Percentiles rank a stretch among this genome's conserved stretches.
Conservation (phyloP, 2,329 filamentous ascomycete genomes). For the Coniochaeta sp. region DNA sequence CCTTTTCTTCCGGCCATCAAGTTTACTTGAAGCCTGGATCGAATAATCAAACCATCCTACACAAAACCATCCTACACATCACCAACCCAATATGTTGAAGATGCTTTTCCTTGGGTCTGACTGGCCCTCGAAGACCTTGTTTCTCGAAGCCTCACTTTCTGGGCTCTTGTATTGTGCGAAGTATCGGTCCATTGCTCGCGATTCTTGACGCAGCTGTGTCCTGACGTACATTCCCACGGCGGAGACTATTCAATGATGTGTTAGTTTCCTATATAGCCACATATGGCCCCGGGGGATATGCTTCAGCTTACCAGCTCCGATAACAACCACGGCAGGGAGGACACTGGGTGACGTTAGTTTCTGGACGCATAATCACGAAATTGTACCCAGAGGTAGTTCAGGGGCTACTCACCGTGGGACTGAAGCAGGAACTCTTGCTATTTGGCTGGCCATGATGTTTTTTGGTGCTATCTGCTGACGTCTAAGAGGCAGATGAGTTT, state of each 20-base stretch:
- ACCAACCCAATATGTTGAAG: conserved; percentile 25
- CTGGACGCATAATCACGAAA: too few relatives aligned
- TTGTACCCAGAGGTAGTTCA: too few relatives aligned
- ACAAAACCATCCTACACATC: conserved; percentile 4
- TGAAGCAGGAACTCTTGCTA: not conserved
- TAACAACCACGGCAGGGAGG: not conserved
- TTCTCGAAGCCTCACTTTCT: conserved; percentile 25
- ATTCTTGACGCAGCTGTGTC: conserved; percentile 23
- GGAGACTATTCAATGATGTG: conserved; percentile 8
- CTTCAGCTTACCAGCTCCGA: not conserved
- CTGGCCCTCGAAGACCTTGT: conserved; percentile 22
- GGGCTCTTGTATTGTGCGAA: conserved; percentile 29
- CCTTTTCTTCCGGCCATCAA: not conserved
- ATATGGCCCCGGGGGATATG: not conserved
- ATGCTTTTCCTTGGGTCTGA: conserved; percentile 25
- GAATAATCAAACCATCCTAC: too few relatives aligned
- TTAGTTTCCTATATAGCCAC: not conserved
- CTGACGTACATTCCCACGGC: conserved; percentile 23
- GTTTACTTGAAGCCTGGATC: not conserved
- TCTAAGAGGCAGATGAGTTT: not conserved
- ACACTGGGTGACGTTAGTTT: not conserved
- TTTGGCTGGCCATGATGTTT: not conserved
- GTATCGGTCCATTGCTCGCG: conserved; percentile 26
- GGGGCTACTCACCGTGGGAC: not conserved
- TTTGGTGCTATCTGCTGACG: not conserved